Base-by-base conservation (phyloP, 75 land plant species). In the Adiantum capillusveneris region DNA sequence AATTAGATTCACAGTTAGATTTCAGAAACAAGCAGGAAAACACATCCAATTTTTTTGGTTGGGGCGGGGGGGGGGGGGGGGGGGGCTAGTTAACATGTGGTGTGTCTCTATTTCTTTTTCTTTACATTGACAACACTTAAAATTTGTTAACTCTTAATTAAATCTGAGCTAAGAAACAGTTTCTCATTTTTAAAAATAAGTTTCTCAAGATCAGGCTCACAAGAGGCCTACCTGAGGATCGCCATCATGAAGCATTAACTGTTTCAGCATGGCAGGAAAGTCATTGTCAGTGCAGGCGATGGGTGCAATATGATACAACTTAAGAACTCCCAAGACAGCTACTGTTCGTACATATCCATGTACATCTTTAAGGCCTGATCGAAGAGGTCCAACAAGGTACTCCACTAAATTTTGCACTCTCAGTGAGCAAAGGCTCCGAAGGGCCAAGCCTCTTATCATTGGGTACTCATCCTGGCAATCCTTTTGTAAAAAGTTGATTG, bases 201-300 rank as follows among this genome's bases (percentile, higher is more conserved):
- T n/a, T n/a, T n/a, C n/a, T n/a, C n/a, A n/a, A n/a, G n/a, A n/a
- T n/a, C n/a, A n/a, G n/a, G n/a, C n/a, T n/a, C n/a, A n/a, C n/a
- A n/a, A n/a, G n/a, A n/a, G n/a, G n/a, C n/a, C 52, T 58, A 87
- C 99, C 84, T 94, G 96, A 24, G 99, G 59, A 78, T 94, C 99
- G 6, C 80, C 56, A 49, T 94, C 99, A 25, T 70, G 72, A 28
- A 79, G 77, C 75, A 94, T 75, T 31, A 86, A 72, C 52, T 66
- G 60, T 71, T 86, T 90, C 37, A 94, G 78, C 41, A 64, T 62
- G 21, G 72, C 71, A 1, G 95, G 96, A 57, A 94, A 86, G 62
- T 94, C 99, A 22, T 84, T 73, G 24, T 94, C 99, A 16, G 75
- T 52, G 58, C 99, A 94, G 13, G 96, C 73, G 0, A 79, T 31